A percentile compares a stretch with the other conserved stretches of the same genome.
phyloP scores from a whole-genome alignment of 179 eudicot species.

The Silene coronaria region DNA sequence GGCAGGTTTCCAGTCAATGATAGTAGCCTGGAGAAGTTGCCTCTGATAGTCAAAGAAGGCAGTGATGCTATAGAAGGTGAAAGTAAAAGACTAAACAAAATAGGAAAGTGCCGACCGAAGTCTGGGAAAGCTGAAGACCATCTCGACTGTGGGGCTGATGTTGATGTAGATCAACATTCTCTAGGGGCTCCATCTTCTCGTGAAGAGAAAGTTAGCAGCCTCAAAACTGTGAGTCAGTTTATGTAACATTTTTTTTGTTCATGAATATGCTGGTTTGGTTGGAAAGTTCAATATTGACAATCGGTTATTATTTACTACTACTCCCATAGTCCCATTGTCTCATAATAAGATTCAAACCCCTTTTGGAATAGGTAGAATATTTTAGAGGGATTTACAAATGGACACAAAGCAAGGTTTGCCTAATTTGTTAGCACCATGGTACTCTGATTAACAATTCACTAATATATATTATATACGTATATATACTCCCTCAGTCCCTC shows the following conservation, averaged over 20 bases:
- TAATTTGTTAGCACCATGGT: no score
- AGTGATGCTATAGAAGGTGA: conserved; percentile 50
- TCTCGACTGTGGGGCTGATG: conserved; percentile 73
- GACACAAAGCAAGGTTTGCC: not conserved
- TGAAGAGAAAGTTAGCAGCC: conserved; percentile 98
- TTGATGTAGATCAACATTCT: conserved; percentile 75
- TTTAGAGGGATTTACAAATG: not conserved
- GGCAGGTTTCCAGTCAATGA: conserved; percentile 27
- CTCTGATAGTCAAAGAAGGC: conserved; percentile 27
- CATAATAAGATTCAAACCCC: not conserved
- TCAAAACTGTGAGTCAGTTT: conserved; percentile 71
- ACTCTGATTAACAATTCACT: no score
- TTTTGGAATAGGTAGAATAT: not conserved
- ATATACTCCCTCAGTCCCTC: no score
- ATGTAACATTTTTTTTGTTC: not conserved
- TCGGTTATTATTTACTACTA: not conserved
- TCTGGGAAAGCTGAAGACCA: conserved; percentile 57
- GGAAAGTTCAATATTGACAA: not conserved
- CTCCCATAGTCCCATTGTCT: not conserved
- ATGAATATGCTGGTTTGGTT: not conserved
- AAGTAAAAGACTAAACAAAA: conserved; percentile 53
- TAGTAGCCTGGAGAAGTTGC: conserved; percentile 25
- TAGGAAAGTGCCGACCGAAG: conserved; percentile 65
- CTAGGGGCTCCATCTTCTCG: conserved; percentile 74
- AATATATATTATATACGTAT: no score